Base-by-base conservation (phyloP, 257 asterid genomes). In the Nicotiana knightiana region DNA sequence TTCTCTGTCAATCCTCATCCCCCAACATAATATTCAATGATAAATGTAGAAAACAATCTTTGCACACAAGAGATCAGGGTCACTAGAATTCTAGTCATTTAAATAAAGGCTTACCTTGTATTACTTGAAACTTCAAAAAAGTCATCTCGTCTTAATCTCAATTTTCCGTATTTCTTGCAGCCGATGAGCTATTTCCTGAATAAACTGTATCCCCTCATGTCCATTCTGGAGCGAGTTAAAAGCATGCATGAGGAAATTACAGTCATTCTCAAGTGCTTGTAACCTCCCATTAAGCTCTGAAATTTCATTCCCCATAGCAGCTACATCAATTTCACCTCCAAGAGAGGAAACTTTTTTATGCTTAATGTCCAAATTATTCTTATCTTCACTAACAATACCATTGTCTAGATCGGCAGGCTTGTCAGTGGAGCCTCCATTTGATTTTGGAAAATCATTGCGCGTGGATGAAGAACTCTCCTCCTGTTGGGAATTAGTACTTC, bases 111-210 rank as follows among this genome's bases (percentile, higher is more conserved):
- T 78, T 78, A 85, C 86, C 66, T 67, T 57, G 76, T 66, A 67
- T 30, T 32, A 61, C 48, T 24, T 30, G 55, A 51, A 82, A 39
- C 28, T 81, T 83, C 78, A 83, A 43, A 43, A 83, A 16, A 86
- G 58, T 59, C 82, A 82, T 82, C 86, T 77, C 76, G 51, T 43
- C 51, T 61, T 82, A 82, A 76, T 80, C 53, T 85, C 88, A 21
- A 81, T 57, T 65, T 84, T 84, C 76, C 87, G 79, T 66, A 89
- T 65, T 81, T 86, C 92, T 77, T 87, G 89, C 67, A 92, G 85
- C 82, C 85, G 93, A 81, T 77, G 86, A 81, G 95, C 89, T 80
- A 90, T 84, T 64, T 88, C 94, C 58, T 82, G 92, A 67, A 90
- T 85, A 62, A 89, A 84, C 64, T 85, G 81, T 16, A 86, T 68